Evolutionary conservation across 768 basidiomycete species (phyloP), one percentile per base, ranked within the genome.

Genomic region (Leucocoprinus leucothites): DNA sequence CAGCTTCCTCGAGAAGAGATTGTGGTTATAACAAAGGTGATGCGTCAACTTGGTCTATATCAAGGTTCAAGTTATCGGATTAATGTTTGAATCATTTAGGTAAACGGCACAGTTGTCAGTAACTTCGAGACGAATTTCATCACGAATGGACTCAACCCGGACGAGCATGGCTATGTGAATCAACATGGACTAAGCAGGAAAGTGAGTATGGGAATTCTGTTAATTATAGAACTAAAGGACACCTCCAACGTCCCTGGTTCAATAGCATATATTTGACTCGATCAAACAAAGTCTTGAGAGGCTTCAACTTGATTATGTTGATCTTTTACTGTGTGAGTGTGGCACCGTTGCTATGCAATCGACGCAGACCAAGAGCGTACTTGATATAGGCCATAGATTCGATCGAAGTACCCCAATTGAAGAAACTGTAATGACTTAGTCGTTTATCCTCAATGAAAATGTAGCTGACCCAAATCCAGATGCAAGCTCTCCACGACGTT

Each of bases 11-110:
- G 89, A 1, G 84, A 86, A 13, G 81, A 85, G 59, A 82, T 91
- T 43, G 88, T 92, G n/a, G 79, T 92, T 16, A 78, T 91, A 74
- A 89, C 90, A 51, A 91, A 92, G 71, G 82, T 82, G 53, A 51
- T 24, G 14, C 19, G 5, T 16, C 11, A 19, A 38, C 18, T 19
- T n/a, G 16, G 18, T 5, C 43, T 25, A 19, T 9, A 42, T 11
- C 8, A 25, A 16, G n/a, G 11, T 14, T 18, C 18, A n/a, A 19
- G 26, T n/a, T n/a, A n/a, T n/a, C n/a, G n/a, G n/a, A n/a, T n/a
- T n/a, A n/a, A n/a, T n/a, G n/a, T n/a, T n/a, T n/a, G n/a, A n/a
- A n/a, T n/a, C n/a, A n/a, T n/a, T n/a, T n/a, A 84, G 85, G 58
- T 78, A 11, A 73, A 61, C 51, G 65, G 57, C 14, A 60, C 66